Conservation (phyloP, 305 asterid genomes). For the Fraxinus sp. region DNA sequence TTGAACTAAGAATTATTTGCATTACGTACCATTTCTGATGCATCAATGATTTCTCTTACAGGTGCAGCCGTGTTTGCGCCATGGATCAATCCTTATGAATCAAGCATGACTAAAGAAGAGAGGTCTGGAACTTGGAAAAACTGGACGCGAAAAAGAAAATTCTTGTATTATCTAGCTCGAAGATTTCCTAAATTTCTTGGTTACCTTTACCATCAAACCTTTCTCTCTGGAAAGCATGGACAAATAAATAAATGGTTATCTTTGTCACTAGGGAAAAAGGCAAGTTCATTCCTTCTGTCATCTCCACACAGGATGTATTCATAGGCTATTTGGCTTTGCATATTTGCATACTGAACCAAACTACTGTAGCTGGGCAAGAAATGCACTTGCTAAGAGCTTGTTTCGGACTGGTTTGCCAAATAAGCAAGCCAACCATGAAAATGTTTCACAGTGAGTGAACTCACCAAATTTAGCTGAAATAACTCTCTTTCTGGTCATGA, state of each 20-base stretch:
- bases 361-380: neutral
- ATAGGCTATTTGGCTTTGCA: neutral
- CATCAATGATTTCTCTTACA: constrained; percentile 26
- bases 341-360: neutral
- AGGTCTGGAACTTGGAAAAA: constrained; percentile 59
- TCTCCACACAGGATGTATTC: neutral
- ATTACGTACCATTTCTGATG: neutral
- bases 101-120: constrained; percentile 76
- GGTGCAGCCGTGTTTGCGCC: constrained; percentile 86
- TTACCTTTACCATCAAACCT: constrained; percentile 55
- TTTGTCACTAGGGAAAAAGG: constrained; percentile 65
- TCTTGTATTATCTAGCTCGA: constrained; percentile 61
- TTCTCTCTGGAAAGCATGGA: constrained; percentile 79
- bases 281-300: constrained; percentile 24
- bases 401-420: neutral
- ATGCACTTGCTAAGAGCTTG: neutral
- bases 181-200: constrained; percentile 65
- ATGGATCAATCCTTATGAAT: constrained; percentile 70
- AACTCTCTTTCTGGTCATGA: neutral
- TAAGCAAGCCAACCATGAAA: neutral
- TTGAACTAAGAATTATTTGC: constrained; percentile 13
- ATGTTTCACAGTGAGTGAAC: neutral
- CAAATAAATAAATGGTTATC: constrained; percentile 65
- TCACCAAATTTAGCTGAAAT: neutral
- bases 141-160: constrained; percentile 60